Conservation (phyloP, 1,284 basidiomycete genomes). For the Ganoderma lingzhi region DNA sequence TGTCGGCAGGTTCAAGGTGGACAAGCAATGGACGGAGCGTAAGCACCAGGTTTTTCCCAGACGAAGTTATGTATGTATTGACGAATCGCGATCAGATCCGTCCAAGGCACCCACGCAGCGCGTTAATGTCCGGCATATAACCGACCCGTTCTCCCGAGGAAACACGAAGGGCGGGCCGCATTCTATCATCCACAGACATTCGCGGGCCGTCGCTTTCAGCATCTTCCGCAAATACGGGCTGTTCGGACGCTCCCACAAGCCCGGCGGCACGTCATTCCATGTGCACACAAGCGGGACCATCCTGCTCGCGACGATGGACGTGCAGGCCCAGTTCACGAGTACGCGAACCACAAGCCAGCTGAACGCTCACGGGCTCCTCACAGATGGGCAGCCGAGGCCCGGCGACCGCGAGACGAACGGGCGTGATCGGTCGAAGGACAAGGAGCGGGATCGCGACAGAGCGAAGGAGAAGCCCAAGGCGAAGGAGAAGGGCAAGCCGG, state of each 20-base stretch:
- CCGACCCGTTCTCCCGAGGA: constrained; percentile 53
- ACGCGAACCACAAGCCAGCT: constrained; percentile 78
- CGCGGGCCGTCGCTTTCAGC: constrained; percentile 77
- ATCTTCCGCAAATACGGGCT: constrained; percentile 70
- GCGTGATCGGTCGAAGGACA: constrained; percentile 22
- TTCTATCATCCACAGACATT: constrained; percentile 80
- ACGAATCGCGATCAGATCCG: constrained; percentile 51
- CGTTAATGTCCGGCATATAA: constrained; percentile 64
- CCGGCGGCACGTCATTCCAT: constrained; percentile 37
- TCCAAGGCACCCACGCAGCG: constrained; percentile 71
- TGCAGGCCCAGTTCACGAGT: constrained; percentile 79
- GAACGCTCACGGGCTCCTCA: constrained; percentile 70
- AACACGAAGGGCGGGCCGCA: constrained; percentile 62
- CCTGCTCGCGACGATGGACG: constrained; percentile 71
- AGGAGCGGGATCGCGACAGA: constrained; percentile 21
- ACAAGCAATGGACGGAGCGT: constrained; percentile 57
- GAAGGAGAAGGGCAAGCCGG: constrained; percentile 18
- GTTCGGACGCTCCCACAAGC: constrained; percentile 36
- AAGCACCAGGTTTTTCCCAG: constrained; percentile 37
- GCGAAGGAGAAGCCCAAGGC: constrained; percentile 23
- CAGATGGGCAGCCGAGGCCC: constrained; percentile 43
- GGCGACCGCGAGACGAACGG: constrained; percentile 20
- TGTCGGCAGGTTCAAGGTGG: constrained; percentile 71
- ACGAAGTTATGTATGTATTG: constrained; percentile 10
- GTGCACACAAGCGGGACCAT: constrained; percentile 58